A percentile compares a stretch with the other conserved stretches of the same genome.
phyloP scores from a whole-genome alignment of 2,329 filamentous ascomycete species.

The Penicillium sumatraense region DNA sequence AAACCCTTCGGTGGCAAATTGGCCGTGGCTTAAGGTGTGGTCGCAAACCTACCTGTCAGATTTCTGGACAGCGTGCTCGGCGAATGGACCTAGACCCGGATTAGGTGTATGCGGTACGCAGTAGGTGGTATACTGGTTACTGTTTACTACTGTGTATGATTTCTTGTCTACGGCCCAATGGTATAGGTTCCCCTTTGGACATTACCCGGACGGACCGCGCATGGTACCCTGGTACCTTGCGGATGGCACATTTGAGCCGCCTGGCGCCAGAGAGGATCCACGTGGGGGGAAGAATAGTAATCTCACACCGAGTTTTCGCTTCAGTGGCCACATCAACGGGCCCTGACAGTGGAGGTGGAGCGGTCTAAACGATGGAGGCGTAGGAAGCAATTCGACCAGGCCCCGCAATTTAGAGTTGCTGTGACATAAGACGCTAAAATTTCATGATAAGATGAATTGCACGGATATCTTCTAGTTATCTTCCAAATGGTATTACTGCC shows the following conservation, averaged over 20 bases:
- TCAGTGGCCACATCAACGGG: constrained; percentile 8
- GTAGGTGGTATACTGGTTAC: too few relatives aligned
- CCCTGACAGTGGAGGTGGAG: constrained; percentile 13
- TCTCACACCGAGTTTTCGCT: constrained; percentile 25
- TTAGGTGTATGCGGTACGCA: too few relatives aligned
- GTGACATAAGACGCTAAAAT: constrained; percentile 29
- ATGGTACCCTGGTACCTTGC: constrained; percentile 9
- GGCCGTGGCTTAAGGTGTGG: not conserved
- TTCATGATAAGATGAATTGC: constrained; percentile 25
- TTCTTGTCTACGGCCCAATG: not conserved
- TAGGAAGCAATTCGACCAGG: constrained; percentile 3
- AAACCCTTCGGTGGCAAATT: constrained; percentile 17
- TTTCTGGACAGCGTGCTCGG: too few relatives aligned
- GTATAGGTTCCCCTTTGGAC: not conserved
- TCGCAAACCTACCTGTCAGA: not conserved
- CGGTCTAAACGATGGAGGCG: constrained; percentile 7
- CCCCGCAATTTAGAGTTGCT: constrained; percentile 30
- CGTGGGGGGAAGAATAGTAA: constrained; percentile 6
- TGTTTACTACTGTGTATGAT: too few relatives aligned
- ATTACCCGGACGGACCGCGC: not conserved
- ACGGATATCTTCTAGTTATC: not conserved
- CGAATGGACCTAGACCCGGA: too few relatives aligned
- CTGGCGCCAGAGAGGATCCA: constrained; percentile 7
- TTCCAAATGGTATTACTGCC: too few relatives aligned
- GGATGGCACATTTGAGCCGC: constrained; percentile 8